phyloP scores from a whole-genome alignment of 768 basidiomycete species.

The Lactarius deliciosus region DNA sequence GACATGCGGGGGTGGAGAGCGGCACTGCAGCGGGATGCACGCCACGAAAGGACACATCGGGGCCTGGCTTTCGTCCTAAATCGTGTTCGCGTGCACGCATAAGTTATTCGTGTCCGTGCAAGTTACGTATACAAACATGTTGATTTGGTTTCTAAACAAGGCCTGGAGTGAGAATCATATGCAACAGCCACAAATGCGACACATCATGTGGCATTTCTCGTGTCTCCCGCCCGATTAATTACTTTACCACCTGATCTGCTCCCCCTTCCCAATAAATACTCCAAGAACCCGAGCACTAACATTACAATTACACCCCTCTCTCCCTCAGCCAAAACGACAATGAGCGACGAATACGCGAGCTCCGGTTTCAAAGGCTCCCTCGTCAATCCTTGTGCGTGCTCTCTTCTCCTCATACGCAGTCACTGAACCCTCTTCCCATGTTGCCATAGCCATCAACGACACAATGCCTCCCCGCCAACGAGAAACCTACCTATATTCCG shows the following conservation, averaged over 20 bases:
- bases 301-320: not conserved
- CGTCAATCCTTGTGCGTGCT: slow-evolving; percentile 23
- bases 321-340: not conserved
- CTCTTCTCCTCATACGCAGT: no score
- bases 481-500: slow-evolving; percentile 11
- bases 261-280: not conserved
- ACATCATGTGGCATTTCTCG: slow-evolving; percentile 2
- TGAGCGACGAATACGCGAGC: slow-evolving; percentile 31
- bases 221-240: not conserved
- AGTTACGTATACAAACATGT: not conserved
- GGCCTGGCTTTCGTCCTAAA: not conserved
- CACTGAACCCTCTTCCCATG: not conserved
- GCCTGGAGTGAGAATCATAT: not conserved
- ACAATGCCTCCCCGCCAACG: slow-evolving; percentile 12
- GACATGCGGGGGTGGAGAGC: not conserved
- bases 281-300: not conserved
- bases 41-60: not conserved
- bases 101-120: no score
- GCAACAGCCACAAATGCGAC: not conserved
- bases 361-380: slow-evolving; percentile 29
- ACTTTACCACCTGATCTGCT: slow-evolving; percentile 1
- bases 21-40: not conserved
- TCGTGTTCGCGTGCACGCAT: not conserved
- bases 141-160: not conserved
- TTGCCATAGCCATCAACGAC: slow-evolving; percentile 14